Percentiles rank a stretch among this genome's conserved stretches.
These are phyloP conservation scores for Curvularia verruculosa DNA, from an alignment of 2,329 filamentous ascomycete species.

Conservation along the genomic window DNA sequence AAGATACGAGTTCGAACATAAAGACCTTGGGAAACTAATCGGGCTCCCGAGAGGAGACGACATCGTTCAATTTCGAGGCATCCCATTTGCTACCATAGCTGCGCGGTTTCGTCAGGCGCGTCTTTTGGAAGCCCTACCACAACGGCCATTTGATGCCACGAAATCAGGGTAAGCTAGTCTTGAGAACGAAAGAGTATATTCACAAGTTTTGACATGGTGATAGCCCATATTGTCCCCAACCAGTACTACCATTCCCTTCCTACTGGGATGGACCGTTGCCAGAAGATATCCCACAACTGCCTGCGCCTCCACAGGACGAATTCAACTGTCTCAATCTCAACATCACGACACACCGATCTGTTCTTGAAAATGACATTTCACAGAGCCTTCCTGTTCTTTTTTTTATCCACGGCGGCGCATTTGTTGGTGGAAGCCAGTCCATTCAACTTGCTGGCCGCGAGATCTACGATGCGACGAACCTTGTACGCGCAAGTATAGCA, in stretches of 20 bases:
- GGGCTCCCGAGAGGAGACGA: background rate
- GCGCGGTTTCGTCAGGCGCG: background rate
- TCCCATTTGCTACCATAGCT: background rate
- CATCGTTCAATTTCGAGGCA: background rate
- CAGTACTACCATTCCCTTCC: background rate
- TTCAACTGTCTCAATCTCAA: background rate
- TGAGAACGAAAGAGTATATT: background rate
- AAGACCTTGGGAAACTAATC: background rate
- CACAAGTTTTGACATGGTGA: background rate
- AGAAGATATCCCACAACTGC: background rate
- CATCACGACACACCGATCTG: background rate
- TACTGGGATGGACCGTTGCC: background rate
- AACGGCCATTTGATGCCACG: background rate
- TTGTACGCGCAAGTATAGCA: background rate
- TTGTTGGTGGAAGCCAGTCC: background rate
- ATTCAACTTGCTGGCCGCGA: background rate
- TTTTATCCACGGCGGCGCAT: background rate
- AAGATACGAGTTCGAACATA: background rate
- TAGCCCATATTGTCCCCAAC: background rate
- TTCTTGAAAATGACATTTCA: background rate
- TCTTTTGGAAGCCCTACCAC: background rate
- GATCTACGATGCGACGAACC: background rate
- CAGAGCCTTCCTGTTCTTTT: background rate
- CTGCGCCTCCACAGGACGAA: background rate
- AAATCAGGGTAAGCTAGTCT: background rate